A percentile compares a stretch with the other conserved stretches of the same genome.
These are phyloP conservation scores for Rhizopogon roseolus DNA, from an alignment of 768 basidiomycete genomes.

Conservation along the genomic window DNA sequence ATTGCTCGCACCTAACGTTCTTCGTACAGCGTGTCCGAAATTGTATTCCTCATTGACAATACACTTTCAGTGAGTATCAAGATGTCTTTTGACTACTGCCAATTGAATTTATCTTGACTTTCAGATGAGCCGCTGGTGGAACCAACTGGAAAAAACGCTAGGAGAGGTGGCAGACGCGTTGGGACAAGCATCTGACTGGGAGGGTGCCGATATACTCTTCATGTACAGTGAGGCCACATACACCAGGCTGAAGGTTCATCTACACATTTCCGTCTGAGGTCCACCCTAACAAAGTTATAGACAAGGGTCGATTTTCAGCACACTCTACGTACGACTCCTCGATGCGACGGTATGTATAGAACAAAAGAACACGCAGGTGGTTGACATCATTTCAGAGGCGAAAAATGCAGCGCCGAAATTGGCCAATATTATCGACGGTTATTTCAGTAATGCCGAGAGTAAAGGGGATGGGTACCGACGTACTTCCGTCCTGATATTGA, in stretches of 20 bases:
- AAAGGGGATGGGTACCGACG: conserved; percentile 4
- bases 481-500: conserved; percentile 12
- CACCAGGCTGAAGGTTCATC: conserved; percentile 7
- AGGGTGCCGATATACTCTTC: conserved; percentile 14
- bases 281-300: conserved; percentile 1
- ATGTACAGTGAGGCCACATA: conserved; percentile 6
- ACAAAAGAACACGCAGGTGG: not conserved
- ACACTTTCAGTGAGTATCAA: conserved; percentile 11
- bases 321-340: conserved; percentile 8
- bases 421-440: conserved; percentile 13
- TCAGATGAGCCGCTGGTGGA: conserved; percentile 18
- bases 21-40: conserved; percentile 13
- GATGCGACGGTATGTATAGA: not conserved
- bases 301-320: conserved; percentile 9
- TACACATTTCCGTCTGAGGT: too few relatives aligned
- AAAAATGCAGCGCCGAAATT: conserved; percentile 11
- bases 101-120: too few relatives aligned
- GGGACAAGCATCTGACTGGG: conserved; percentile 11
- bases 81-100: not conserved
- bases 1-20: not conserved
- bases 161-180: conserved; percentile 8
- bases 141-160: conserved; percentile 16
- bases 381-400: not conserved
- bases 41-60: conserved; percentile 19
- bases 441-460: conserved; percentile 1